Percentiles rank a stretch among this genome's conserved stretches.
phyloP scores from a whole-genome alignment of 495 filamentous ascomycete genomes.

The Viridothelium virens region DNA sequence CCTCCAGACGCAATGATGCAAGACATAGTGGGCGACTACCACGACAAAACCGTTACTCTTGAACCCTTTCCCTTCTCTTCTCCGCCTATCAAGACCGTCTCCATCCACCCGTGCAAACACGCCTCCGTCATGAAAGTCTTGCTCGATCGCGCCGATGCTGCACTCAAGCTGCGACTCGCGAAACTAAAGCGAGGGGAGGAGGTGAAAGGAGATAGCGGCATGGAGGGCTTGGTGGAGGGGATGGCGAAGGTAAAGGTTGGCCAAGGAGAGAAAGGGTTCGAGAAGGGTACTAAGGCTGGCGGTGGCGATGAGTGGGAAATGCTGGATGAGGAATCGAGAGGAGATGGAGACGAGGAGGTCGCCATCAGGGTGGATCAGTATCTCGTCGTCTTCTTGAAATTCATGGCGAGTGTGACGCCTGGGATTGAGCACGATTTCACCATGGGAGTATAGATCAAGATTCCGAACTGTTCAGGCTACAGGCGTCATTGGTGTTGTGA shows the following conservation, averaged over 20 bases:
- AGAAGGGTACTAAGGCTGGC: slow-evolving; percentile 44
- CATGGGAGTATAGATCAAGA: slow-evolving; percentile 68
- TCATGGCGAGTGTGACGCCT: slow-evolving; percentile 93
- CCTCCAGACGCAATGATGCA: slow-evolving; percentile 94
- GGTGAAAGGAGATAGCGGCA: slow-evolving; percentile 48
- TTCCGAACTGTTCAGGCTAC: neutral
- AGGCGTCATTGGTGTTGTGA: neutral
- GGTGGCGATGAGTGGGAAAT: slow-evolving; percentile 83
- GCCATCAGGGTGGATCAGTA: slow-evolving; percentile 97
- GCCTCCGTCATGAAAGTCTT: slow-evolving; percentile 97
- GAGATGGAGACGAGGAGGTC: slow-evolving; percentile 65
- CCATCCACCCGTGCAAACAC: slow-evolving; percentile 88
- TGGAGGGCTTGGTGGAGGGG: slow-evolving; percentile 59
- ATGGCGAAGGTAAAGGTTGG: slow-evolving; percentile 41
- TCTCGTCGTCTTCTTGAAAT: slow-evolving; percentile 95
- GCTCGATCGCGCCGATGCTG: slow-evolving; percentile 88
- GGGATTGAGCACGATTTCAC: slow-evolving; percentile 98
- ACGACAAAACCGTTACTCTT: slow-evolving; percentile 97
- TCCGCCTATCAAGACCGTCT: slow-evolving; percentile 80
- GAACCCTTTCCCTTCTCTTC: slow-evolving; percentile 95
- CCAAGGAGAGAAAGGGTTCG: slow-evolving; percentile 34
- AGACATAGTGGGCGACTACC: slow-evolving; percentile 98
- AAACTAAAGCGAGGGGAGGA: slow-evolving; percentile 56
- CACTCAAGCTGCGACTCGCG: slow-evolving; percentile 77
- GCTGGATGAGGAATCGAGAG: slow-evolving; percentile 50